Evolutionary conservation across 202 grass and related monocot species (phyloP), one percentile per base, ranked within the genome.

Genomic region (Elaeis oleifera): DNA sequence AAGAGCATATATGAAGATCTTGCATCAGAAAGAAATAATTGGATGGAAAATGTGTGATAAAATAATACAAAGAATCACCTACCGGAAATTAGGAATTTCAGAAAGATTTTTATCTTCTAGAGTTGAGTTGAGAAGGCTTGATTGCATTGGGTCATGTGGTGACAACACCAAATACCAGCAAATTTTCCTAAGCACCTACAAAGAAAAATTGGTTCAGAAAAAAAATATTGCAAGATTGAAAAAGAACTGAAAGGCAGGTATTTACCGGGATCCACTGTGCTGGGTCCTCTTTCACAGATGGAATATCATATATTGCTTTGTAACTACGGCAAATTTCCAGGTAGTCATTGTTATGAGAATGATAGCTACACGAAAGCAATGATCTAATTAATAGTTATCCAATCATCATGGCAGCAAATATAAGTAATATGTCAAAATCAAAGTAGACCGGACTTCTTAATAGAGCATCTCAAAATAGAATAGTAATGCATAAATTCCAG

Each of bases 221-320:
- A 1, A 20, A 20, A 32, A 59, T 23, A 1, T 16, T 22, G 4
- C 52, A 54, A 3, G 8, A 13, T 44, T 44, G 32, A 54, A 55
- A 17, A 52, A 29, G 1, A 71, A 58, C 27, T 51, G 14, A 44
- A 44, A 44, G 28, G 53, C 23, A 15, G 21, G 76, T 21, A 67
- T 58, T 63, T 89, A 92, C 92, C 24, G 82, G 94, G 50, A 65
- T 97, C 94, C 94, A 97, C 68, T 89, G 79, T 64, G 69, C 16
- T 64, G 61, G 79, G 60, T 97, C 88, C 69, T 89, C 85, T 67
- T 97, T 92, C 57, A 92, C 67, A 19, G 88, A 84, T 64, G 94
- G 88, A 74, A 97, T 92, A 23, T 89, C 94, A 71, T 97, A 97
- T 23, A 92, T 92, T 1, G 84, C 75, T 57, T 97, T 97, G 85